These are phyloP conservation scores for Cryptococcus sp. DNA, from an alignment of 1,284 basidiomycete genomes.

Conservation along the genomic window DNA sequence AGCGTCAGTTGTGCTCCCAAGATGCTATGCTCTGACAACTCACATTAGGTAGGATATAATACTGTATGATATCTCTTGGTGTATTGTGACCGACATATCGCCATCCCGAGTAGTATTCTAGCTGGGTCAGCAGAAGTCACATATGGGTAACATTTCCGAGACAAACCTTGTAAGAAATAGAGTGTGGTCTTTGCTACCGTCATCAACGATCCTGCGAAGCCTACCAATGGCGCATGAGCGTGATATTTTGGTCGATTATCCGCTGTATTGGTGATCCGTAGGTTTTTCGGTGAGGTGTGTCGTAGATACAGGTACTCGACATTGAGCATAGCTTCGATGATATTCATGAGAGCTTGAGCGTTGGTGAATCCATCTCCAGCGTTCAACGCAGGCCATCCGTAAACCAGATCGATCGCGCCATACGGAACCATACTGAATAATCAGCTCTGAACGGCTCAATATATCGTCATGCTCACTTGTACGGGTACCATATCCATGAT, in stretches of 20 bases:
- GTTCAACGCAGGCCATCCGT: conserved; percentile 63
- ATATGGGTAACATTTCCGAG: neutral
- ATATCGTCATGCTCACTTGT: conserved; percentile 48
- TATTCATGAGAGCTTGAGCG: conserved; percentile 80
- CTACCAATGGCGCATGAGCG: conserved; percentile 57
- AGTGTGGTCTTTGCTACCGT: conserved; percentile 78
- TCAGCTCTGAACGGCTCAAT: neutral
- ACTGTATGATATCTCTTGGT: conserved; percentile 52
- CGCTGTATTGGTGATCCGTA: conserved; percentile 33
- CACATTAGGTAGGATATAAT: conserved; percentile 77
- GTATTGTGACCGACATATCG: conserved; percentile 74
- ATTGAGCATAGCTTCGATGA: conserved; percentile 74
- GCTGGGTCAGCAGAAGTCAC: neutral
- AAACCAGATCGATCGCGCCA: conserved; percentile 59
- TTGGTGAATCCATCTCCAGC: conserved; percentile 73
- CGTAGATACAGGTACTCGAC: conserved; percentile 69
- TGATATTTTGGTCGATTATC: conserved; percentile 39
- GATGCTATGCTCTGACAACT: conserved; percentile 29
- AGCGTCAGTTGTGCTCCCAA: neutral
- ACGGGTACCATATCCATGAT: conserved; percentile 83
- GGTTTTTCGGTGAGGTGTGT: conserved; percentile 50
- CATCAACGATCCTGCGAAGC: conserved; percentile 66
- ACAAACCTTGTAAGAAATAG: conserved; percentile 69
- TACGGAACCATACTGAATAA: conserved; percentile 28
- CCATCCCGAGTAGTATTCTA: conserved; percentile 48